Percentiles rank a stretch among this genome's conserved stretches.
Evolutionary conservation across 2,329 filamentous ascomycete genomes (phyloP).

Genomic region (Colletotrichum graminicola): DNA sequence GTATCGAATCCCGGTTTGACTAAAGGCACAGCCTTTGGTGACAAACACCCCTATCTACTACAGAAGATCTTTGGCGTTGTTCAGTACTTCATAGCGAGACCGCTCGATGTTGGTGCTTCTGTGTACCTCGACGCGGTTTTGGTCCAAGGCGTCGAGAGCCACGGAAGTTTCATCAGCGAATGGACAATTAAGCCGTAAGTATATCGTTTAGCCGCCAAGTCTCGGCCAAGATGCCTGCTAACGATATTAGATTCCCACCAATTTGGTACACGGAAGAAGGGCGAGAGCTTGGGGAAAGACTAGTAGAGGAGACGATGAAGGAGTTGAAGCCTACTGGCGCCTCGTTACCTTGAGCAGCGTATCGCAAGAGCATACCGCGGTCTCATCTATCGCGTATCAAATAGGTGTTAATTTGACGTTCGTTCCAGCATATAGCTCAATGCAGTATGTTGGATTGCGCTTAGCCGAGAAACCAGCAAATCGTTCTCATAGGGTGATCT

Average conservation of each 20-base stretch:
- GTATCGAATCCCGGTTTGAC: constrained; percentile 47
- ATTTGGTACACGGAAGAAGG: constrained; percentile 53
- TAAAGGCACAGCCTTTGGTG: constrained; percentile 55
- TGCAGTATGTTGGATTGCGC: no score
- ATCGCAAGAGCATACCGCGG: no score
- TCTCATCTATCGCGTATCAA: not conserved
- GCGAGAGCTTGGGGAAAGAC: constrained; percentile 49
- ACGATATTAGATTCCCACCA: constrained; percentile 48
- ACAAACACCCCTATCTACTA: constrained; percentile 45
- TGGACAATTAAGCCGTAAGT: not conserved
- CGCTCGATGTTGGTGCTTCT: constrained; percentile 39
- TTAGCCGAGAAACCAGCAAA: rapidly evolving
- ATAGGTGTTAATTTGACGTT: not conserved
- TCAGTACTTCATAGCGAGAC: constrained; percentile 30
- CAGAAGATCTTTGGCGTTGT: constrained; percentile 10
- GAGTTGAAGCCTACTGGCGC: constrained; percentile 44
- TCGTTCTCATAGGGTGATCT: not conserved
- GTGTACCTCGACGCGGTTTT: constrained; percentile 43
- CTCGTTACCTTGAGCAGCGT: constrained; percentile 6
- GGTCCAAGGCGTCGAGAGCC: constrained; percentile 43
- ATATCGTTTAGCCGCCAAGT: not conserved
- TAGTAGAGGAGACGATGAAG: constrained; percentile 56
- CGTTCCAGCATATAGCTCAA: not conserved
- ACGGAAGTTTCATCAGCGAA: constrained; percentile 43
- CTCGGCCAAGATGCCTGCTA: not conserved